These are phyloP conservation scores for Hypoxylon sp. DNA, from an alignment of 2,329 filamentous ascomycete genomes.

Conservation along the genomic window DNA sequence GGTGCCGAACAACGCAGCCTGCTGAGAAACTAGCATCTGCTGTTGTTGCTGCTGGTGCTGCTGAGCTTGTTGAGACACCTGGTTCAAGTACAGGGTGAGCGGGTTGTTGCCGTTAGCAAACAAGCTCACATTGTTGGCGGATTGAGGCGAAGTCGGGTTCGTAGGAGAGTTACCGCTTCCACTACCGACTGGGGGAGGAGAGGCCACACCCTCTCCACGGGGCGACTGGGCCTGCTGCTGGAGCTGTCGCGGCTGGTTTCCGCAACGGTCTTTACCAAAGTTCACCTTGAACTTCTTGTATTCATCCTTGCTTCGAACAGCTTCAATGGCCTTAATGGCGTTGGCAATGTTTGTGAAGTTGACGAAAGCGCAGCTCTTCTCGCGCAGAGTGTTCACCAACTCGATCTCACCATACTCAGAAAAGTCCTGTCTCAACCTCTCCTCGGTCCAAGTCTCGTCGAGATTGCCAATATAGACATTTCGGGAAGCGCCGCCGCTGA, in stretches of 20 bases:
- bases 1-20: constrained; percentile 84
- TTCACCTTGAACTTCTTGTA: constrained; percentile 99
- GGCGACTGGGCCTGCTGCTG: constrained; percentile 78
- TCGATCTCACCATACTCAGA: constrained; percentile 98
- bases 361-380: constrained; percentile 99
- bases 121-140: constrained; percentile 70
- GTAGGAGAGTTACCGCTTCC: constrained; percentile 72
- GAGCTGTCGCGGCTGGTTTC: constrained; percentile 93
- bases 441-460: constrained; percentile 97
- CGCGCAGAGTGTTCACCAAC: constrained; percentile 93
- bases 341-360: constrained; percentile 99
- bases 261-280: constrained; percentile 98
- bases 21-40: constrained; percentile 79
- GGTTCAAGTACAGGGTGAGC: constrained; percentile 91
- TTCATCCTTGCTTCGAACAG: constrained; percentile 92
- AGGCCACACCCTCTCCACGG: constrained; percentile 71
- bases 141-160: constrained; percentile 69
- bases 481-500: constrained; percentile 95
- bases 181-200: constrained; percentile 72
- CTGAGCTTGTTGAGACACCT: constrained; percentile 80
- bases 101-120: constrained; percentile 90
- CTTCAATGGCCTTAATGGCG: constrained; percentile 99
- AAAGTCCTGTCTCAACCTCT: constrained; percentile 95
- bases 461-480: constrained; percentile 99
- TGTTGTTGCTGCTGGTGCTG: constrained; percentile 83